Evolutionary conservation across 75 land plant genomes (phyloP), one percentile per base, ranked within the genome.

Genomic region (Cryptomeria japonica): DNA sequence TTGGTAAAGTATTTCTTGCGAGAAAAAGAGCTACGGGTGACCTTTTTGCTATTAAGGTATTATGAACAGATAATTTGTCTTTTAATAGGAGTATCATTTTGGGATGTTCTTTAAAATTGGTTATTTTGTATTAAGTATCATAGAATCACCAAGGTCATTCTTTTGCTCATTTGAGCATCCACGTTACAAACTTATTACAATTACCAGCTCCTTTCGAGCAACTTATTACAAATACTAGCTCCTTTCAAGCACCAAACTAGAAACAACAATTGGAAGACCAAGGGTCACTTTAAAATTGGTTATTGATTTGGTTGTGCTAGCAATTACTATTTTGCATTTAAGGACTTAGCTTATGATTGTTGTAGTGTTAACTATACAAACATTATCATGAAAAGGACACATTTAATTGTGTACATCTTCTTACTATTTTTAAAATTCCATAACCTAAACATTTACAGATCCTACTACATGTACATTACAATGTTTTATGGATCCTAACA

Each of bases 31-130:
- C 95, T 39, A 95, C 96, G n/a, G 95, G 95, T 3, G 96, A 95
- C 87, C 80, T 94, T 44, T 95, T 95, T 95, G 96, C 96, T n/a
- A 94, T 95, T 38, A 95, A 95, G 96, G 96, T 95, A 87, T 46
- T 73, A 77, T 36, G 39, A 34, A 68, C 15, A 2, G 32, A 5
- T n/a, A 82, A 8, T 22, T 89, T 38, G 58, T 53, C 44, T 56
- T 58, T 90, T 49, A 28, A 55, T 53, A 37, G 31, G 13, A 3
- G 70, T 56, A 31, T 13, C 13, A 22, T 38, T 22, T 82, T 42
- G 44, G 55, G 25, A n/a, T 82, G 41, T 46, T 82, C 34, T 13
- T 41, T 46, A 75, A 31, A 75, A 34, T 32, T 46, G 3, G 51
- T 25, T 11, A 41, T 1, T 12, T n/a, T n/a, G n/a, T n/a, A n/a